Evolutionary conservation across 2,329 filamentous ascomycete species (phyloP), one percentile per base, ranked within the genome.

Genomic region (Apiospora pterosperma): DNA sequence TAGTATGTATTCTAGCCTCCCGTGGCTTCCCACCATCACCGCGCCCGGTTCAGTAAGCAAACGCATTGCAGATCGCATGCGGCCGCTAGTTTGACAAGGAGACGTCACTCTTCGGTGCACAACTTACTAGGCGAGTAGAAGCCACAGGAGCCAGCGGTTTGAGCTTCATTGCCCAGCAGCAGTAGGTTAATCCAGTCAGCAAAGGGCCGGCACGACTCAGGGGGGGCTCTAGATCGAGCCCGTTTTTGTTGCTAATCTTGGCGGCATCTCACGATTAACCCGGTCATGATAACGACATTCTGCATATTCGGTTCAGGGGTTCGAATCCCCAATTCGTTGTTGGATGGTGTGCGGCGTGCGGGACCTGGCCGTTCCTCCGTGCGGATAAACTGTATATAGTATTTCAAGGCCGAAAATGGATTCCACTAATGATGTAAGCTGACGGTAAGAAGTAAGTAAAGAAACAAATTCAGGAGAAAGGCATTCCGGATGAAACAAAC

Each of bases 401-500:
- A n/a, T 14, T 52, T 34, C 48, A n/a, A 55, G 19, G 16, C 48
- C 48, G 25, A 55, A 55, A 28, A 55, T 28, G 48, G 48, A 28
- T 55, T 55, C 38, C n/a, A n/a, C 48, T 55, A 55, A 55, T 28
- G 34, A 55, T n/a, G n/a, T 55, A 55, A 55, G 48, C 48, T 55
- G 48, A 55, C 48, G 34, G 25, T n/a, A 6, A 55, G n/a, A 55
- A 55, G 28, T 10, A 6, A 55, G 31, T n/a, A 34, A 34, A 34
- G 48, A 55, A 55, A 55, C 48, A 34, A 55, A 55, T 10, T n/a
- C 28, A 34, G 48, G 48, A n/a, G 48, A 55, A 12, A n/a, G 11
- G 48, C 28, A n/a, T 16, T 55, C 25, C 34, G 48, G 16, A 55
- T 34, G 48, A 55, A 55, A 55, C 48, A 34, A n/a, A 31, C 48